Conservation (phyloP, 805 yeast genomes). For the Ogataea allantospora region DNA sequence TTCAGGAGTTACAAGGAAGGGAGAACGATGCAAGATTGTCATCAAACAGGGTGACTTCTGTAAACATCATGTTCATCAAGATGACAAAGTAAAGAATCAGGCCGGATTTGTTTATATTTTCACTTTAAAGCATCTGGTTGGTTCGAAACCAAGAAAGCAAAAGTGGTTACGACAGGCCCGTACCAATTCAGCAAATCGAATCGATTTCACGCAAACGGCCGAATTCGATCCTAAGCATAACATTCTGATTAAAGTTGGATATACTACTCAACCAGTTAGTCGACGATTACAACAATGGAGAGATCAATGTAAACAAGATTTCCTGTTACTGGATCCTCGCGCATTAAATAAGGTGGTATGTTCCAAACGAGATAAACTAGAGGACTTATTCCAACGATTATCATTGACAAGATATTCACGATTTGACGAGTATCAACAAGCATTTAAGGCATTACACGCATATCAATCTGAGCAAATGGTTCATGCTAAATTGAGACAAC, state of each 20-base stretch:
- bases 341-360: conserved; percentile 19
- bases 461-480: conserved; percentile 40
- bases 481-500: conserved; percentile 37
- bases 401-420: conserved; percentile 12
- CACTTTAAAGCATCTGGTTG: conserved; percentile 42
- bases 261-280: conserved; percentile 46
- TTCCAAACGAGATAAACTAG: conserved; percentile 19
- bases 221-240: conserved; percentile 38
- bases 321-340: conserved; percentile 39
- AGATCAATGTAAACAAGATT: conserved; percentile 47
- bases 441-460: conserved; percentile 35
- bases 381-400: conserved; percentile 11
- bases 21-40: conserved; percentile 38
- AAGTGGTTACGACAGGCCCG: conserved; percentile 40
- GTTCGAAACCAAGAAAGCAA: conserved; percentile 25
- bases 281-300: conserved; percentile 51
- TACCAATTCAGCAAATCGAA: conserved; percentile 20
- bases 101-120: conserved; percentile 50
- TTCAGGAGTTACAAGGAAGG: conserved; percentile 41
- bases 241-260: conserved; percentile 51
- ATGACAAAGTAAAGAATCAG: too few species aligned
- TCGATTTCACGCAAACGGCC: conserved; percentile 29
- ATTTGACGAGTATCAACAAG: conserved; percentile 33
- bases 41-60: conserved; percentile 25
- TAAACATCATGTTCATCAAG: conserved; percentile 37